Percentiles rank a stretch among this genome's conserved stretches.
phyloP scores from a whole-genome alignment of 352 stramenopile genomes.

The Phytophthora pseudosyringae region DNA sequence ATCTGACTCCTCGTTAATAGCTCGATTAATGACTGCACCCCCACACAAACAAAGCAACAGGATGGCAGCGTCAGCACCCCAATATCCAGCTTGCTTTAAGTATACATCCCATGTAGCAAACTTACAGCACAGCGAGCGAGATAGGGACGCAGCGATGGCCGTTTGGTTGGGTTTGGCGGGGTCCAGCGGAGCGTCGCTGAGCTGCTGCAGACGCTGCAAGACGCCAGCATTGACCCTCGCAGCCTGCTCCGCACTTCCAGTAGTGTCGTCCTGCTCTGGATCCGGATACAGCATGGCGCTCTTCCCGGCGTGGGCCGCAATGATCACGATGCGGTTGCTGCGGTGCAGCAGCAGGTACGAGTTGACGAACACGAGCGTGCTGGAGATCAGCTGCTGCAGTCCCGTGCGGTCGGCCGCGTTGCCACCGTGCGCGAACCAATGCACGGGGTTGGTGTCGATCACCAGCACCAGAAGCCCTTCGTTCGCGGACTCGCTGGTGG shows the following conservation, averaged over 20 bases:
- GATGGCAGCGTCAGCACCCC: conserved; percentile 2
- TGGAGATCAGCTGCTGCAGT: conserved; percentile 78
- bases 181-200: conserved; percentile 59
- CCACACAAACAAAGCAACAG: background rate
- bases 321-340: conserved; percentile 87
- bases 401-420: conserved; percentile 32
- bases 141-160: conserved; percentile 79
- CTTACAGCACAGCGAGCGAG: conserved; percentile 83
- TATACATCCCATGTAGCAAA: conserved; percentile 4
- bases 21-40: conserved; percentile 83
- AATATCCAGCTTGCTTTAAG: background rate
- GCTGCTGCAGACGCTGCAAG: conserved; percentile 68
- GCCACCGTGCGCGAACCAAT: conserved; percentile 62
- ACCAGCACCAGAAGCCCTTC: conserved; percentile 82
- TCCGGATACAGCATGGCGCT: conserved; percentile 84
- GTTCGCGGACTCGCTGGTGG: conserved; percentile 21
- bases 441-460: conserved; percentile 79
- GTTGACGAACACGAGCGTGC: conserved; percentile 86
- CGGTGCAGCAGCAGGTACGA: conserved; percentile 86
- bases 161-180: conserved; percentile 63
- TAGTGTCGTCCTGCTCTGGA: conserved; percentile 66
- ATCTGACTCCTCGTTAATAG: conserved; percentile 79
- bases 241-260: conserved; percentile 71
- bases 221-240: conserved; percentile 75
- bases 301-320: conserved; percentile 75